Base-by-base conservation (phyloP, 106 monocot species). In the Acorus calamus region DNA sequence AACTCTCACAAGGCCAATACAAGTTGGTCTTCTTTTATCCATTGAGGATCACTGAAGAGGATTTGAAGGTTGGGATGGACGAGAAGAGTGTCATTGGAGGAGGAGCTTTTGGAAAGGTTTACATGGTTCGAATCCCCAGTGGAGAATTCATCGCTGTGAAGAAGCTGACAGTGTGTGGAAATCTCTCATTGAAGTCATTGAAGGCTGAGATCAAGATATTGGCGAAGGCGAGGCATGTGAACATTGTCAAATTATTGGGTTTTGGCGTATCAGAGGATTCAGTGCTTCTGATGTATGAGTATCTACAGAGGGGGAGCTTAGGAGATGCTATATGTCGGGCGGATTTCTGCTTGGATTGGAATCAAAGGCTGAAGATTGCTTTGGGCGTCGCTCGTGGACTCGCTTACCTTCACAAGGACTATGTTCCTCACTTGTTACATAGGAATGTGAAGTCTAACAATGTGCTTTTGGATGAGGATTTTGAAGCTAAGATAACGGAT, bases 211-310 rank as follows among this genome's bases (percentile, higher is more conserved):
- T 84, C 11, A 79, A 72, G 42, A 68, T 11, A 13, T 71, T 88
- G 75, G 88, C 78, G 0, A 84, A 81, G 41, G 72, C 76, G 44
- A 75, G 88, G 71, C 88, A 88, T 57, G 78, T 71, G 52, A 84
- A 79, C 50, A 46, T 88, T 42, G 56, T 64, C 59, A 84, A 78
- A 43, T 46, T 88, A 41, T 59, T 84, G 55, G 88, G 88, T 3
- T 88, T 84, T 59, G 80, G 74, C 80, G 76, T 71, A 73, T 81
- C 81, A 8, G 84, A 79, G 11, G 56, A n/a, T 46, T 59, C 11
- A 10, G 42, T 81, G 42, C 67, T 81, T 68, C 59, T 88, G 60
- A 69, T 88, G 10, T 63, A 81, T 52, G 88, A 88, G 54, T 71
- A 63, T 50, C 4, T 74, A 3, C 48, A 52, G 11, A 78, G 65